Percentiles rank a stretch among this genome's conserved stretches.
Conservation (phyloP, 78 protist genomes). For the Dictyostelium brefeldianum region DNA sequence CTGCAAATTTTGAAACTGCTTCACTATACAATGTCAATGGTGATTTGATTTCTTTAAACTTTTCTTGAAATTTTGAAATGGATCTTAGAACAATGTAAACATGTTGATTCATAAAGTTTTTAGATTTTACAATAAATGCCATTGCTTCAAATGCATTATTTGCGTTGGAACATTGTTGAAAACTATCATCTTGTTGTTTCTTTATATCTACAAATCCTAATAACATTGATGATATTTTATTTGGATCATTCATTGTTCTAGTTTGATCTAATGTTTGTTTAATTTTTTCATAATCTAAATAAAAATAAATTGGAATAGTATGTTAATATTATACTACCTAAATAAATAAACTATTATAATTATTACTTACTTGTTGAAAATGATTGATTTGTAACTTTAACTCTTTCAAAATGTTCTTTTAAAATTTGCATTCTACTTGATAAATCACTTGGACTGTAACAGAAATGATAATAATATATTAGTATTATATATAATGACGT, state of each 20-base stretch:
- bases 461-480: neutral
- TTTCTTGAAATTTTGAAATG: slow-evolving; percentile 31
- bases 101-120: slow-evolving; percentile 13
- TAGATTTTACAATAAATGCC: neutral
- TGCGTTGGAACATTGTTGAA: neutral
- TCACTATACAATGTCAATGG: slow-evolving; percentile 11
- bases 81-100: slow-evolving; percentile 22
- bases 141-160: neutral
- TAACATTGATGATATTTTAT: slow-evolving; percentile 32
- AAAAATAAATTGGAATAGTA: too few species aligned
- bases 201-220: slow-evolving; percentile 34
- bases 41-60: neutral
- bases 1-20: slow-evolving; percentile 7
- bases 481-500: neutral
- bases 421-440: slow-evolving; percentile 13
- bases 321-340: neutral
- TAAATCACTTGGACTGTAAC: neutral
- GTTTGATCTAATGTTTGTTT: slow-evolving; percentile 28
- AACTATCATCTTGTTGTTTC: slow-evolving; percentile 28
- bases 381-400: slow-evolving; percentile 30
- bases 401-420: slow-evolving; percentile 30
- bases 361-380: slow-evolving; percentile 43
- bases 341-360: neutral
- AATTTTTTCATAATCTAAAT: slow-evolving; percentile 43
- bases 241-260: slow-evolving; percentile 32